These are phyloP conservation scores for Tetrastigma voinierianum DNA, from an alignment of 164 flowering plant species.

Conservation along the genomic window DNA sequence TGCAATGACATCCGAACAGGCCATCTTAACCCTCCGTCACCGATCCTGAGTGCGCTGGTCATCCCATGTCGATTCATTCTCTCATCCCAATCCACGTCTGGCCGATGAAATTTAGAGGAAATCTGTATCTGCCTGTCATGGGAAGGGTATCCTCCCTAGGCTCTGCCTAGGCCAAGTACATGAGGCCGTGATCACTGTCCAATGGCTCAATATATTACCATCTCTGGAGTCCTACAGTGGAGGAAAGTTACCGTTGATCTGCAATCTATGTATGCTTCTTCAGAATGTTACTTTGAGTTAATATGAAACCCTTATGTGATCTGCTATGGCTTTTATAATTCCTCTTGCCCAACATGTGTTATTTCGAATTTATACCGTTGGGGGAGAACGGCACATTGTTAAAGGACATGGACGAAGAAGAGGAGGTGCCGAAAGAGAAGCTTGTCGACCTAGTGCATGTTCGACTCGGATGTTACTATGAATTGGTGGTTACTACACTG, in stretches of 20 bases:
- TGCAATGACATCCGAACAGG: constrained; percentile 64
- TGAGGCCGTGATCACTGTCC: constrained; percentile 82
- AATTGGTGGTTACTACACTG: constrained; percentile 79
- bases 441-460: constrained; percentile 65
- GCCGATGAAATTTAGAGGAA: constrained; percentile 58
- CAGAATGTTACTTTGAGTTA: constrained; percentile 82
- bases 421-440: constrained; percentile 29
- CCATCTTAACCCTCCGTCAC: constrained; percentile 33
- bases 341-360: constrained; percentile 80
- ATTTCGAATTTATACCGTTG: constrained; percentile 69
- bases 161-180: constrained; percentile 86
- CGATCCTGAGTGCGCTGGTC: constrained; percentile 42
- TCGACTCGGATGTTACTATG: constrained; percentile 58
- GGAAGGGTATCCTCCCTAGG: constrained; percentile 63
- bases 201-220: constrained; percentile 89
- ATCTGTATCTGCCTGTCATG: constrained; percentile 54
- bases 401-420: constrained; percentile 38
- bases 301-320: constrained; percentile 61
- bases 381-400: constrained; percentile 40
- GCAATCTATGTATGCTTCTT: constrained; percentile 83
- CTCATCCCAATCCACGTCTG: constrained; percentile 36
- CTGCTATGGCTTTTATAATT: constrained; percentile 67
- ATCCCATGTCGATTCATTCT: constrained; percentile 38
- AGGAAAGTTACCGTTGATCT: constrained; percentile 61
- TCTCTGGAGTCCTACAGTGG: constrained; percentile 59